These are phyloP conservation scores for Myriosclerotinia curreyana DNA, from an alignment of 2,329 filamentous ascomycete species.

Conservation along the genomic window DNA sequence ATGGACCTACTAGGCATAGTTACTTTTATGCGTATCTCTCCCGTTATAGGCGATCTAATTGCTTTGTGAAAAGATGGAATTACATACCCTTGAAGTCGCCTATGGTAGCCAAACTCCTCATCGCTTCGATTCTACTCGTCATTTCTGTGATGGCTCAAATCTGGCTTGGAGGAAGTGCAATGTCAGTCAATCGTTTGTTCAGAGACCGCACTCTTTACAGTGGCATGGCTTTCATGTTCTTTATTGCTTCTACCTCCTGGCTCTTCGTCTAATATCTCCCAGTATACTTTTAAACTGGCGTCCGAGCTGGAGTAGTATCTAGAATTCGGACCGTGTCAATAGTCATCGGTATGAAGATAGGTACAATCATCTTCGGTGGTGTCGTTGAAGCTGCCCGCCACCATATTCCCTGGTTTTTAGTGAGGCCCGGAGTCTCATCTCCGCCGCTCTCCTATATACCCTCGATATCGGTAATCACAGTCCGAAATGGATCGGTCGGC, in stretches of 20 bases:
- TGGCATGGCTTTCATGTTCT: conserved; percentile 40
- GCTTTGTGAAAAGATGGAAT: conserved; percentile 33
- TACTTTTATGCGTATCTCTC: conserved; percentile 31
- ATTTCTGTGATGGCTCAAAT: conserved; percentile 26
- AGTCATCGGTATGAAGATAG: conserved; percentile 27
- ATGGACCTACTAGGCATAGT: background rate
- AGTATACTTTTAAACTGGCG: conserved; percentile 47
- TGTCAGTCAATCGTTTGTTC: background rate
- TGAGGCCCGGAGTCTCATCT: background rate
- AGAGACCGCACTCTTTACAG: conserved; percentile 34
- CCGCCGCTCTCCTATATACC: background rate
- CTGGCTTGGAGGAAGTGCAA: background rate
- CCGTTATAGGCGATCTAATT: conserved; percentile 28
- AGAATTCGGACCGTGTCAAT: conserved; percentile 42
- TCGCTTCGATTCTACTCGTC: conserved; percentile 28
- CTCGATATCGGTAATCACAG: background rate
- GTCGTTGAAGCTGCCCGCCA: background rate
- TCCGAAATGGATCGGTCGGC: background rate
- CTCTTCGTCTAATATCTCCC: conserved; percentile 45
- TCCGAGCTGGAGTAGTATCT: conserved; percentile 35
- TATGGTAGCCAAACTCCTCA: conserved; percentile 37
- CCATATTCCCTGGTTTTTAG: background rate
- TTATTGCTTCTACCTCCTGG: conserved; percentile 31
- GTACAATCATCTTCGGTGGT: background rate
- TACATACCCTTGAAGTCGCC: conserved; percentile 31